A percentile compares a stretch with the other conserved stretches of the same genome.
phyloP scores from a whole-genome alignment of 106 monocot species.

The Apostasia ramifera region DNA sequence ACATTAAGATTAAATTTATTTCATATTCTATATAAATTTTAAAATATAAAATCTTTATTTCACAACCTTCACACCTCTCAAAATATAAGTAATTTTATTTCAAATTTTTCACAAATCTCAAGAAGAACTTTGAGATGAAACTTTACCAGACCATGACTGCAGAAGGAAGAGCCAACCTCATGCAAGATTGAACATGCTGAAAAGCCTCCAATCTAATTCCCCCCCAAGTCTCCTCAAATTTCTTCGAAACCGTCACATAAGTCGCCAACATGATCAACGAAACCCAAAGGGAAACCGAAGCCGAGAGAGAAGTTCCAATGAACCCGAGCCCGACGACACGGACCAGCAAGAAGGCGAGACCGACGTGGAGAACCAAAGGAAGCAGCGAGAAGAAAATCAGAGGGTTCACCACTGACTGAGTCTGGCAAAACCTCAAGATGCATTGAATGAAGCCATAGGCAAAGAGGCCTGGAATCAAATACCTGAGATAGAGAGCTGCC shows the following conservation, averaged over 20 bases:
- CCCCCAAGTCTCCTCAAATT: constrained; percentile 54
- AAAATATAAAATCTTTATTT: too few relatives aligned
- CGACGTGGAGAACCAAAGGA: constrained; percentile 44
- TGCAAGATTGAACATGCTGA: constrained; percentile 36
- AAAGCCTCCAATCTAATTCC: constrained; percentile 61
- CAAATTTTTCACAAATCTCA: too few relatives aligned
- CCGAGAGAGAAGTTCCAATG: constrained; percentile 40
- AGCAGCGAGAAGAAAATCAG: constrained; percentile 47
- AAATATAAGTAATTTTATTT: too few relatives aligned
- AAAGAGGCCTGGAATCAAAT: constrained; percentile 69
- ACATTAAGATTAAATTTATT: too few relatives aligned
- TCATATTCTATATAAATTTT: too few relatives aligned
- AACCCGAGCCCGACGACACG: constrained; percentile 50
- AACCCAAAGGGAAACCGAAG: constrained; percentile 49
- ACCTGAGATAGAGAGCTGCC: constrained; percentile 48
- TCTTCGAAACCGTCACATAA: constrained; percentile 45
- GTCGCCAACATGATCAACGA: constrained; percentile 51
- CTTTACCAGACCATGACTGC: constrained; percentile 85
- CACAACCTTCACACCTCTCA: too few relatives aligned
- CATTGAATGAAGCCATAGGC: constrained; percentile 64
- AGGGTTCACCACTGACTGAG: constrained; percentile 56
- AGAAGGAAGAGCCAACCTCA: constrained; percentile 72
- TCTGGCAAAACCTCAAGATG: constrained; percentile 71
- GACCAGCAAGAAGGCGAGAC: constrained; percentile 45
- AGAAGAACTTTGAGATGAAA: too few relatives aligned